phyloP scores from a whole-genome alignment of 306 rosid genomes.

The Trifolium pratense region DNA sequence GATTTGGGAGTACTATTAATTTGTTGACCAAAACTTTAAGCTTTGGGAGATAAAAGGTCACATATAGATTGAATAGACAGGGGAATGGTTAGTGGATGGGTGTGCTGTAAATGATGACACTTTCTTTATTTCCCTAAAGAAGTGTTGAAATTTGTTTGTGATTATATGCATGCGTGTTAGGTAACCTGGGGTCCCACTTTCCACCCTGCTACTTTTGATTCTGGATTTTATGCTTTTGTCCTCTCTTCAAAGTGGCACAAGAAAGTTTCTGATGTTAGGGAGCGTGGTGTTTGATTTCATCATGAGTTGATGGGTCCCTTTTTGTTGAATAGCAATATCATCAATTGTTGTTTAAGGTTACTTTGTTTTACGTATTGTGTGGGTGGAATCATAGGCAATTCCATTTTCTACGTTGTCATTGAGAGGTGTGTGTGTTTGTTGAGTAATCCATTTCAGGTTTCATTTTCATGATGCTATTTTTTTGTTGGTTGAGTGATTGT shows the following conservation, averaged over 20 bases:
- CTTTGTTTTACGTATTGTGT: constrained; percentile 61
- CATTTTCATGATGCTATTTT: constrained; percentile 41
- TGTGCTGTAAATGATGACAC: constrained; percentile 71
- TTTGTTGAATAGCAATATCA: constrained; percentile 37
- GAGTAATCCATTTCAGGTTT: constrained; percentile 39
- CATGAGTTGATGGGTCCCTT: constrained; percentile 56
- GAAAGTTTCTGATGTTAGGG: constrained; percentile 57
- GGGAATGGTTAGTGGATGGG: constrained; percentile 65
- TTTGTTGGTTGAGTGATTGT: constrained; percentile 51
- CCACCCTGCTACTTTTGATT: constrained; percentile 51
- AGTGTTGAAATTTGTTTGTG: constrained; percentile 58
- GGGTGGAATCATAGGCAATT: constrained; percentile 44
- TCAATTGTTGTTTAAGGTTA: constrained; percentile 54
- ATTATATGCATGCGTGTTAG: constrained; percentile 83
- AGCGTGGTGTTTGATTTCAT: constrained; percentile 59
- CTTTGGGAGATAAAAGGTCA: constrained; percentile 59
- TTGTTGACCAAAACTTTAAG: constrained; percentile 58
- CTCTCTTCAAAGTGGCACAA: constrained; percentile 47
- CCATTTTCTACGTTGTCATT: constrained; percentile 50
- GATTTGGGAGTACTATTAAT: constrained; percentile 21
- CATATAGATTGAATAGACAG: constrained; percentile 57
- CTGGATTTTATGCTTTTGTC: constrained; percentile 58
- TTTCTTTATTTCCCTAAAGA: constrained; percentile 36
- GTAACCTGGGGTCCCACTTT: constrained; percentile 69
- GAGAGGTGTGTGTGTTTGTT: constrained; percentile 34